phyloP scores from a whole-genome alignment of 2,329 filamentous ascomycete species.

The Leptodontidium sp. region DNA sequence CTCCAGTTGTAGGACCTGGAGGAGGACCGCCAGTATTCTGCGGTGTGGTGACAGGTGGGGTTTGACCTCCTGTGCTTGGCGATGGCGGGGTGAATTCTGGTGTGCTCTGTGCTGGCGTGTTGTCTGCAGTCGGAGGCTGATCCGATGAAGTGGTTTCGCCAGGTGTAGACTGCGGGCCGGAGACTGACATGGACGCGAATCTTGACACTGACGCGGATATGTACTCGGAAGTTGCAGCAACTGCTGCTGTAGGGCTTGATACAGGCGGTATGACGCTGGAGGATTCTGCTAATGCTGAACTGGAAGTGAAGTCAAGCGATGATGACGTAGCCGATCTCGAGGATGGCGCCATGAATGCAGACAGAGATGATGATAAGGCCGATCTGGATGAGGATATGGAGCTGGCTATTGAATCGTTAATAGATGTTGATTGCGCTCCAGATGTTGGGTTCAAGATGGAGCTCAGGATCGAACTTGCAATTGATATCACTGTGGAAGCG shows the following conservation, averaged over 20 bases:
- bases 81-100: background rate
- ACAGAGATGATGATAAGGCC: conserved; percentile 1
- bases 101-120: background rate
- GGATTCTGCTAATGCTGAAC: background rate
- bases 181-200: background rate
- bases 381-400: conserved; percentile 1
- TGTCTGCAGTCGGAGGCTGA: background rate
- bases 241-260: background rate
- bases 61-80: background rate
- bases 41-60: background rate
- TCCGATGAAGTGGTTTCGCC: background rate
- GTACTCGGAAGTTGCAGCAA: background rate
- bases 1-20: background rate
- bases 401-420: background rate
- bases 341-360: background rate
- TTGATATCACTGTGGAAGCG: background rate
- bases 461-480: background rate
- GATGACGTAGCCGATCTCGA: background rate
- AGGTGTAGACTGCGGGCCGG: background rate
- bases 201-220: background rate
- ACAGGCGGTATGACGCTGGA: background rate
- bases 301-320: background rate
- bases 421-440: background rate
- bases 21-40: background rate
- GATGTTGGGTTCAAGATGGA: background rate